Percentiles rank a stretch among this genome's conserved stretches.
Conservation (phyloP, 768 basidiomycete species). For the Neoboletus brunneissimus region DNA sequence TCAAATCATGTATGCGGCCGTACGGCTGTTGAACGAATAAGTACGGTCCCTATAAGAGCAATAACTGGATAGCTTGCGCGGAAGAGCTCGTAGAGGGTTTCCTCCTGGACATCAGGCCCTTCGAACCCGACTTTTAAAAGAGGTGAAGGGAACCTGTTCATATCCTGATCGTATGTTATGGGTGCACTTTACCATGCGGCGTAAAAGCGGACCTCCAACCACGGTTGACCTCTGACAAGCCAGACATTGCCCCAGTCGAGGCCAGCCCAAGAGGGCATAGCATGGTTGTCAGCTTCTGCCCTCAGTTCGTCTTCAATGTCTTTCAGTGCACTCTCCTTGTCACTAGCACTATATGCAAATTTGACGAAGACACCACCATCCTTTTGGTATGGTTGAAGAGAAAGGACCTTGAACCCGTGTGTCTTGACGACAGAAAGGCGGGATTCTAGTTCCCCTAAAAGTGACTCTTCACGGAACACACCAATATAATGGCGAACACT, state of each 20-base stretch:
- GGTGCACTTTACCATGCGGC: not conserved
- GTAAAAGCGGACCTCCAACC: conserved; percentile 61
- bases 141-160: conserved; percentile 75
- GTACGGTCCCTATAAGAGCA: not conserved
- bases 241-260: conserved; percentile 52
- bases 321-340: conserved; percentile 39
- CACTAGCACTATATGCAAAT: conserved; percentile 53
- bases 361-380: conserved; percentile 86
- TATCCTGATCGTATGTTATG: conserved; percentile 53
- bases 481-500: conserved; percentile 69
- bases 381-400: conserved; percentile 64
- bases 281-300: conserved; percentile 43
- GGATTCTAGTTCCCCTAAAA: conserved; percentile 46
- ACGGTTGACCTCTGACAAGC: conserved; percentile 76
- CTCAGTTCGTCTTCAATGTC: conserved; percentile 50
- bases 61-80: conserved; percentile 49
- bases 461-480: conserved; percentile 53
- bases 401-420: conserved; percentile 59
- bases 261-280: conserved; percentile 63
- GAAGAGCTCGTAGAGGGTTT: conserved; percentile 72
- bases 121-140: conserved; percentile 80
- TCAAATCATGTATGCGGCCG: conserved; percentile 72
- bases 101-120: conserved; percentile 83
- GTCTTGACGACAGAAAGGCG: conserved; percentile 52
- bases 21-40: conserved; percentile 54